phyloP scores from a whole-genome alignment of 2,329 filamentous ascomycete genomes.

The Aspergillus spinulosporus region DNA sequence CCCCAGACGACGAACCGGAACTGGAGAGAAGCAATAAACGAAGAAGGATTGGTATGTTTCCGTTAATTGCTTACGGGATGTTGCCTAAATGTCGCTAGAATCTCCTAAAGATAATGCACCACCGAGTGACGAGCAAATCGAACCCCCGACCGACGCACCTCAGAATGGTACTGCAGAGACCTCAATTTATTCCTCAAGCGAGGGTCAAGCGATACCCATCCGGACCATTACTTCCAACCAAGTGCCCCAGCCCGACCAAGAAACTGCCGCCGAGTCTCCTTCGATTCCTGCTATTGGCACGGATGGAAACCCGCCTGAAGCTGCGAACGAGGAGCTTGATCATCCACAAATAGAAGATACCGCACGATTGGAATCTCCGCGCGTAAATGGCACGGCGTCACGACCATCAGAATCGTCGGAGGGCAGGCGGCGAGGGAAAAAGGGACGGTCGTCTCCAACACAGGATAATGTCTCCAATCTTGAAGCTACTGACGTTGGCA shows the following conservation, averaged over 20 bases:
- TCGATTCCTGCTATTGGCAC: not conserved
- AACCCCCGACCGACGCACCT: not conserved
- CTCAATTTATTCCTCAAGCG: not conserved
- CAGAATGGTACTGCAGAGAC: not conserved
- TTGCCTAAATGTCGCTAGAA: slow-evolving; percentile 4
- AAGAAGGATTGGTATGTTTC: slow-evolving; percentile 35
- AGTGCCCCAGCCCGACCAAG: not conserved
- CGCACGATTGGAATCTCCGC: not conserved
- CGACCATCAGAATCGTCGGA: slow-evolving; percentile 9
- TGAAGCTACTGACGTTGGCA: not conserved
- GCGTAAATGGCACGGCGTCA: slow-evolving; percentile 13
- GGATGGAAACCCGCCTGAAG: not conserved
- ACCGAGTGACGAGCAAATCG: not conserved
- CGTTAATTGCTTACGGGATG: not conserved
- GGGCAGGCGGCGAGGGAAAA: slow-evolving; percentile 13
- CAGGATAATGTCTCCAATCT: slow-evolving; percentile 2
- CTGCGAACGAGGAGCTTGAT: not conserved
- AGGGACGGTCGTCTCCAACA: slow-evolving; percentile 6
- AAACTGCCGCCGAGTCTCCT: not conserved
- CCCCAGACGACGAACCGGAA: slow-evolving; percentile 32
- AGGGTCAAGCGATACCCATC: slow-evolving; percentile 4
- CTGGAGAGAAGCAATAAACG: slow-evolving; percentile 33
- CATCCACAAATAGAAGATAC: not conserved
- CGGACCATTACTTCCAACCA: not conserved
- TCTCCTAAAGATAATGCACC: not conserved